Conservation (phyloP, 768 basidiomycete species). For the Kwoniella europaea region DNA sequence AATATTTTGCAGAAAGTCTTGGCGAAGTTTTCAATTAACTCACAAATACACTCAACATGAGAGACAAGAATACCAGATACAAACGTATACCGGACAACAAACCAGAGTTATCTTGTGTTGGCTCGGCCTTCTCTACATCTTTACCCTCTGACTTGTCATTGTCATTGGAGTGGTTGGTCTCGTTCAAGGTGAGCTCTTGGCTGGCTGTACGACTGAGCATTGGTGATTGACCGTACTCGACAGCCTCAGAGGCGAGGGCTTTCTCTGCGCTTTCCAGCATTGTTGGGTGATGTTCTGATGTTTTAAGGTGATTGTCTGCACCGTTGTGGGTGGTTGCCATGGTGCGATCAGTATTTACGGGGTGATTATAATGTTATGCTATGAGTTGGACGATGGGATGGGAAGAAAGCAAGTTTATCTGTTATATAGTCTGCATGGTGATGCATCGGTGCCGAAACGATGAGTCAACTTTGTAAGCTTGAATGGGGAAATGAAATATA, state of each 20-base stretch:
- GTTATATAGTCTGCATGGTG: neutral
- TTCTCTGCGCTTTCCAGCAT: neutral
- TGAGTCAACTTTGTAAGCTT: neutral
- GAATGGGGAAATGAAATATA: neutral
- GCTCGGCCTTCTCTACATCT: conserved; percentile 16
- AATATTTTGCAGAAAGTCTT: neutral
- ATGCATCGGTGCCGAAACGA: neutral
- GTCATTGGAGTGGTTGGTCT: conserved; percentile 10
- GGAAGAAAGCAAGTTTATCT: neutral
- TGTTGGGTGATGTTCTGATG: conserved; percentile 7
- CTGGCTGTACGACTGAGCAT: conserved; percentile 25
- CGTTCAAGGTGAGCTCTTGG: conserved; percentile 16
- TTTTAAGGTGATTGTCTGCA: neutral
- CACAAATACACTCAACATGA: conserved; percentile 45
- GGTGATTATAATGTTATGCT: neutral
- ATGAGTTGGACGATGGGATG: neutral
- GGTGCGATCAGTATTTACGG: neutral
- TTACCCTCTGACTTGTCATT: conserved; percentile 13
- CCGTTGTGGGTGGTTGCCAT: conserved; percentile 10
- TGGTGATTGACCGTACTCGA: conserved; percentile 25
- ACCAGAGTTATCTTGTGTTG: conserved; percentile 13
- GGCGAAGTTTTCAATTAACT: neutral
- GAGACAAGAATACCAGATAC: conserved; percentile 41
- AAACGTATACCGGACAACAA: conserved; percentile 31
- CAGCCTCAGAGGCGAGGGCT: conserved; percentile 23